phyloP scores from a whole-genome alignment of 805 yeast genomes.

The Sugiyamaella americana region DNA sequence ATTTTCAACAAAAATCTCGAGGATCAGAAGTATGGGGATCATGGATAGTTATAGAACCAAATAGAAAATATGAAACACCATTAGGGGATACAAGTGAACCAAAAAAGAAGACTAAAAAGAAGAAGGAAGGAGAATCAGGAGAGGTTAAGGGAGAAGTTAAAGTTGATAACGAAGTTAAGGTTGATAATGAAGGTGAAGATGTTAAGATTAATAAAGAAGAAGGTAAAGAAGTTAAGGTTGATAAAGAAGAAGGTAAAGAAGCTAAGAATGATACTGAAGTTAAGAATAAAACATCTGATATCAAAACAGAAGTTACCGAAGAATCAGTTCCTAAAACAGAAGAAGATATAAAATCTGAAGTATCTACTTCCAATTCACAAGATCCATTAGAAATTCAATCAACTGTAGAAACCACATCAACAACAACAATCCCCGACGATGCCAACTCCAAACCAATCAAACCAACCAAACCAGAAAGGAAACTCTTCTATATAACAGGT shows the following conservation, averaged over 20 bases:
- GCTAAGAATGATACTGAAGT: not conserved
- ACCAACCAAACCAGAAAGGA: conserved; percentile 6
- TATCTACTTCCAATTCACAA: too few relatives aligned
- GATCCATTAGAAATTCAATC: too few relatives aligned
- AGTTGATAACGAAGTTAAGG: not conserved
- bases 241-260: not conserved
- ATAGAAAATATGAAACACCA: conserved; percentile 13
- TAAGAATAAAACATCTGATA: too few relatives aligned
- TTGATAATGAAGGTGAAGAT: not conserved
- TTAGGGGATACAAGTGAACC: conserved; percentile 2
- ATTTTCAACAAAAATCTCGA: conserved; percentile 30
- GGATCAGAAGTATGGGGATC: conserved; percentile 31
- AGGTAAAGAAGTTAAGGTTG: not conserved
- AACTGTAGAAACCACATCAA: too few relatives aligned
- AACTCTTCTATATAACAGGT: conserved; percentile 25
- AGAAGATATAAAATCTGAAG: too few relatives aligned
- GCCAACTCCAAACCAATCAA: too few relatives aligned
- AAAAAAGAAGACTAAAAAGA: not conserved
- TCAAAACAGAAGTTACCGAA: too few relatives aligned
- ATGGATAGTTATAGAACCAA: conserved; percentile 29
- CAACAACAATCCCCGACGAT: too few relatives aligned
- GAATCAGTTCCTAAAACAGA: too few relatives aligned
- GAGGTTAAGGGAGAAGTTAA: conserved; percentile 2
- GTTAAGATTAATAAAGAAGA: conserved; percentile 1
- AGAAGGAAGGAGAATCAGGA: conserved; percentile 2